Base-by-base conservation (phyloP, 257 asterid genomes). In the Solanum pimpinellifolium region DNA sequence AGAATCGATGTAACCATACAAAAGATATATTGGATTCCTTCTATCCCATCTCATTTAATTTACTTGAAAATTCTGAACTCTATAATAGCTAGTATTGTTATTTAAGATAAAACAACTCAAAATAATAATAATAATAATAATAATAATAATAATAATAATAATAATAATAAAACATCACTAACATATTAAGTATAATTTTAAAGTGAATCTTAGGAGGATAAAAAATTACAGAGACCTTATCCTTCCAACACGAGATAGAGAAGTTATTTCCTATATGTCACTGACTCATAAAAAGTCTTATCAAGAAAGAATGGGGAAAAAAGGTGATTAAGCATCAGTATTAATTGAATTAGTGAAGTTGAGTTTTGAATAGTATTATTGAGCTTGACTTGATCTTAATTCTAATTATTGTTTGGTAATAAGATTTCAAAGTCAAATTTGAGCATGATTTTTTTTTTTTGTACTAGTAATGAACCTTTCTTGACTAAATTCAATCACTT, bases 1-100 rank as follows among this genome's bases (percentile, higher is more conserved):
- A 44, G 77, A 85, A 65, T 46, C 21, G 83, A 85, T 85, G 87
- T 85, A 85, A 85, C 87, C 47, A 85, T 70, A 85, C 87, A 85
- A 85, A 85, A 70, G 72, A 85, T 70, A 85, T 70, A 81, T 11
- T 85, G 56, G 83, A 85, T 85, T 56, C 49, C 44, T 68, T 29
- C 84, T 46, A 27, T 46, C 65, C 83, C 25, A 42, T 42, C 83
- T 76, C 23, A 41, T 75, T 33, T 72, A 72, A 72, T 33, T 76
- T 76, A 42, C 8, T 42, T 76, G 83, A 76, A 23, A 78, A 27
- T 78, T 80, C 85, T 81, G 85, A 49, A 81, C 44, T 29, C 85
- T 49, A 49, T 15, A 78, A 5, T 16, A 31, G 13, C 25, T 33
- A 20, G 14, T 46, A 46, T 49, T 29, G 68, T 81, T 81, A 47